Base-by-base conservation (phyloP, 2,329 filamentous ascomycete species). In the Fusarium chlamydosporum region DNA sequence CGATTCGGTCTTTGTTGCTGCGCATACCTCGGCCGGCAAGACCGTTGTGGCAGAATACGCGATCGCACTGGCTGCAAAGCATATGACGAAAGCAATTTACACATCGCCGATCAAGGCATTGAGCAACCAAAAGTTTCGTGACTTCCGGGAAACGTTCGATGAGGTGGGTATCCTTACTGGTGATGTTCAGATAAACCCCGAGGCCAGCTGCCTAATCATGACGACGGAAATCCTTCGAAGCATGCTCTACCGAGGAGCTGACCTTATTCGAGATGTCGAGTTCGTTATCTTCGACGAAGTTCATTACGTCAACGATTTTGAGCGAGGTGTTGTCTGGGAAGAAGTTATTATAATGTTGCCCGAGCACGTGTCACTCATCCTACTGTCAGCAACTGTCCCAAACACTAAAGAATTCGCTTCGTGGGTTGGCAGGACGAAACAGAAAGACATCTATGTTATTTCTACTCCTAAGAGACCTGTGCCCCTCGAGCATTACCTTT, bases 291-390 rank as follows among this genome's bases (percentile, higher is more conserved):
- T 99, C 67, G 96, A 99, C 75, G 96, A 99, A 79, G 96, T 99
- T 3, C 96, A 99, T 80, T 99, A 99, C 77, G 95, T 99, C 70
- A 99, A 98, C 76, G 96, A 99, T 77, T 86, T 92, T 27, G 96
- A 98, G 78, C 88, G 96, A 80, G 96, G 96, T 75, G 96, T 99
- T 7, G 96, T 99, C 0, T 99, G 96, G 96, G 96, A 99, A 79
- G 96, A 99, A 80, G 96, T 99, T 74, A 99, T 99, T 76, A 99
- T 99, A 75, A 98, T 99, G 96, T 85, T 99, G 56, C 96, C 96
- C 0, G 94, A 97, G 77, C 96, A 99, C 80, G 93, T 99, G 38
- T 97, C 96, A 3, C 86, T 99, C 23, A 99, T 99, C 71, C 83
- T 98, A 3, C 86, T 99, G 4, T 99, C 96, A 6, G 96, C 96